Evolutionary conservation across 2,329 filamentous ascomycete species (phyloP).

Genomic region (Colletotrichum echinochloae): DNA sequence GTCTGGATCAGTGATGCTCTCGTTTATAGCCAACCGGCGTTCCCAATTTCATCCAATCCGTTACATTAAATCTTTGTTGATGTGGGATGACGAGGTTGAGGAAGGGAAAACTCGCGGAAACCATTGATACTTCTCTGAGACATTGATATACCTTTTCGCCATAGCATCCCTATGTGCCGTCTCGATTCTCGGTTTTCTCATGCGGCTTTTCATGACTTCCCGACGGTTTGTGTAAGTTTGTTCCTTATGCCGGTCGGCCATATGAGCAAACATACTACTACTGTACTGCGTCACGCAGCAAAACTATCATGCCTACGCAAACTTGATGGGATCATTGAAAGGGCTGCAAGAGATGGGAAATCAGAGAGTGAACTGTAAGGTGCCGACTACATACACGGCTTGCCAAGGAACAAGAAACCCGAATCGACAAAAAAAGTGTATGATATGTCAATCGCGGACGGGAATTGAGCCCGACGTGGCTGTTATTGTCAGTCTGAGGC

Average conservation of each 20-base stretch:
- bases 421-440: not conserved
- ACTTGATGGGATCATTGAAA: not conserved
- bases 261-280: not conserved
- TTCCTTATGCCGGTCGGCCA: not conserved
- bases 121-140: no score
- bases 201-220: not conserved
- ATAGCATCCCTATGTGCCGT: not conserved
- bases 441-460: constrained; percentile 32
- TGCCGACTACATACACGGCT: not conserved
- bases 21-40: not conserved
- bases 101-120: not conserved
- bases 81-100: not conserved
- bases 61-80: not conserved
- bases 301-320: not conserved
- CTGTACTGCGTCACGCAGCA: not conserved
- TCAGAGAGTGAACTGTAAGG: not conserved
- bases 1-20: not conserved
- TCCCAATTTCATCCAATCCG: not conserved
- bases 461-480: constrained; percentile 41
- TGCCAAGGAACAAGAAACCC: no score
- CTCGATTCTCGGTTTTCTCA: not conserved
- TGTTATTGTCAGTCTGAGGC: not conserved
- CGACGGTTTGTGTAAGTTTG: not conserved
- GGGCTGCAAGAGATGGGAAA: not conserved
- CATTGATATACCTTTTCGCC: not conserved